Conservation (phyloP, 2,329 filamentous ascomycete species). For the Colletotrichum acutatum region DNA sequence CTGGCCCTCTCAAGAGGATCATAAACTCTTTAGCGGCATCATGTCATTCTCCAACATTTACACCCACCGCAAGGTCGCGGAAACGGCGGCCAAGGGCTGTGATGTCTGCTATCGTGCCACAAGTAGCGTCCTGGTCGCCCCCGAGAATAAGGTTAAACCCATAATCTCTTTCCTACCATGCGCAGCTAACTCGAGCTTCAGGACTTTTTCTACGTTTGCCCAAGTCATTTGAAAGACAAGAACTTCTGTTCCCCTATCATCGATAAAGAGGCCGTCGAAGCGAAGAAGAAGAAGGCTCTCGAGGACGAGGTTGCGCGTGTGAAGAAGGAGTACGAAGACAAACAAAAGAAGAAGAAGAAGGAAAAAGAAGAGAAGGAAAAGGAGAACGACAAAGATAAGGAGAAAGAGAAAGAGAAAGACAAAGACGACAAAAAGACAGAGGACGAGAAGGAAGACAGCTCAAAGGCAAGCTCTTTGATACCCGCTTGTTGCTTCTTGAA, state of each 20-base stretch:
- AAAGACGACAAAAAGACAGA: constrained; percentile 52
- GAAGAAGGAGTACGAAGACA: constrained; percentile 83
- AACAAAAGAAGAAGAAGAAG: constrained; percentile 73
- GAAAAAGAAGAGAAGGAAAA: constrained; percentile 73
- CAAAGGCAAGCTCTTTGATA: constrained; percentile 37
- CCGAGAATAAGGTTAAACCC: constrained; percentile 80
- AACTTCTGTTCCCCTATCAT: constrained; percentile 83
- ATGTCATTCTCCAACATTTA: constrained; percentile 82
- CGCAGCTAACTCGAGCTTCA: constrained; percentile 37
- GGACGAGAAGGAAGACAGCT: constrained; percentile 46
- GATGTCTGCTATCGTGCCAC: constrained; percentile 93
- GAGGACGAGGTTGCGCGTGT: constrained; percentile 72
- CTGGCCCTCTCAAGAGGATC: neutral
- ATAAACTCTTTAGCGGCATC: neutral
- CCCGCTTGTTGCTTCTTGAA: no score
- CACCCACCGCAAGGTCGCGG: constrained; percentile 86
- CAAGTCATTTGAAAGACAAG: constrained; percentile 82
- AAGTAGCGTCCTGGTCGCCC: constrained; percentile 86
- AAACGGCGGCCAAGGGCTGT: constrained; percentile 84
- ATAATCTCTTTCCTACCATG: neutral
- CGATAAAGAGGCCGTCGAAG: constrained; percentile 73
- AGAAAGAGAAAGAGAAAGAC: constrained; percentile 58
- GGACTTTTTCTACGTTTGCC: constrained; percentile 95
- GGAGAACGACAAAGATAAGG: constrained; percentile 59
- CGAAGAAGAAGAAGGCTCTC: constrained; percentile 72